Percentiles rank a stretch among this genome's conserved stretches.
phyloP scores from a whole-genome alignment of 1,284 basidiomycete genomes.

The Pholiota adiposa region DNA sequence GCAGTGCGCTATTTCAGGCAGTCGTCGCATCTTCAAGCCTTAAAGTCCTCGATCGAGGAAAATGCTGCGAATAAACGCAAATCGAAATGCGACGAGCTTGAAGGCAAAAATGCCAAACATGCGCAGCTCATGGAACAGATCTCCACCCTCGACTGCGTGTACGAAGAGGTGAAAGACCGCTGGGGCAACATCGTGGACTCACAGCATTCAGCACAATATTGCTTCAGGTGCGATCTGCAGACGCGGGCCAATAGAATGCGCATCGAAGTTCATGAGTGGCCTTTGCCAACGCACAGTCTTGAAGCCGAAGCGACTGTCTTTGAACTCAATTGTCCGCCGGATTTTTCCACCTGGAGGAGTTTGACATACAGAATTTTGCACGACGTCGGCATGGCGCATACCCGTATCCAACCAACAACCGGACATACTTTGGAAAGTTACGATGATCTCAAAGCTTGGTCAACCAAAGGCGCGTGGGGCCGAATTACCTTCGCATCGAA shows the following conservation, averaged over 20 bases:
- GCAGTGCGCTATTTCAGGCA: conserved; percentile 11
- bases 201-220: conserved; percentile 10
- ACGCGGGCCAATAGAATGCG: conserved; percentile 24
- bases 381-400: conserved; percentile 31
- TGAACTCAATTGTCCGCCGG: conserved; percentile 44
- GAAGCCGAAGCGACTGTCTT: conserved; percentile 42
- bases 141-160: not conserved
- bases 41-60: conserved; percentile 7
- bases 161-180: not conserved
- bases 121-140: not conserved
- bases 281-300: conserved; percentile 38
- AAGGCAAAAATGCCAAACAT: not conserved
- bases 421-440: not conserved
- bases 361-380: conserved; percentile 42
- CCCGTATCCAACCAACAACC: not conserved
- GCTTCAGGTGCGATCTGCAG: conserved; percentile 38
- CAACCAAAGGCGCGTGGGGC: not conserved
- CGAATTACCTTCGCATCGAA: conserved; percentile 42
- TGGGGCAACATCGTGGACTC: not conserved
- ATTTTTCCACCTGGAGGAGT: conserved; percentile 48
- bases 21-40: not conserved
- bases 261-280: conserved; percentile 53
- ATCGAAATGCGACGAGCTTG: conserved; percentile 9
- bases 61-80: not conserved
- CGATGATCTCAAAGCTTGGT: conserved; percentile 4